Percentiles rank a stretch among this genome's conserved stretches.
Conservation (phyloP, 371 early-diverging fungal genomes). For the Mortierella polycephala region DNA sequence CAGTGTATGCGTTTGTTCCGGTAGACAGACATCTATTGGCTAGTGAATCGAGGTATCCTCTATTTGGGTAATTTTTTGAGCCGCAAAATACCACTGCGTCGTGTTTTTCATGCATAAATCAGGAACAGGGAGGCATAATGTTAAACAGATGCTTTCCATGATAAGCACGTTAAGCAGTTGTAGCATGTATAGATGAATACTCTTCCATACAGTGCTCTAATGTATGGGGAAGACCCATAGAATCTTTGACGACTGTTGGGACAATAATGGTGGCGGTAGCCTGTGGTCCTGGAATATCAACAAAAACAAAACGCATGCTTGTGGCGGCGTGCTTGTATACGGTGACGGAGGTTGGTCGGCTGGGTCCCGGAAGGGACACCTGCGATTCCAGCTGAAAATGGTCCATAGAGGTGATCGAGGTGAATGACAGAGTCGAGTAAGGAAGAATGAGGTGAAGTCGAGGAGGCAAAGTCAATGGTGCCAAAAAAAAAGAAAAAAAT, state of each 20-base stretch:
- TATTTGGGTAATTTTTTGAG: conserved; percentile 65
- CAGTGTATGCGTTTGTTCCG: conserved; percentile 80
- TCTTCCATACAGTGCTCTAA: conserved; percentile 68
- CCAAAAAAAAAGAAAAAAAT: too few species aligned
- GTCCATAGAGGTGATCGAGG: conserved; percentile 18
- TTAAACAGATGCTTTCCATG: not conserved
- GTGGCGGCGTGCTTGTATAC: conserved; percentile 45
- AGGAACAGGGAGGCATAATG: not conserved
- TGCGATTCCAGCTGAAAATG: conserved; percentile 44
- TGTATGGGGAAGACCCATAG: conserved; percentile 82
- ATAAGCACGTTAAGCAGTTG: not conserved
- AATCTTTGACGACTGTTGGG: conserved; percentile 69
- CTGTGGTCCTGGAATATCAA: conserved; percentile 64
- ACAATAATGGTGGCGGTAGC: conserved; percentile 69
- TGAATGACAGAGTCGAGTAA: conserved; percentile 9
- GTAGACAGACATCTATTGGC: conserved; percentile 75
- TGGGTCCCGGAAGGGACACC: conserved; percentile 51
- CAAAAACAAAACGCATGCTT: conserved; percentile 62
- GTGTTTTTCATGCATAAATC: not conserved
- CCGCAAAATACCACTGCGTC: conserved; percentile 79
- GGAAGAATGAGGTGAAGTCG: not conserved
- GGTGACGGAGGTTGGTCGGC: conserved; percentile 40
- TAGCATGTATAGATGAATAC: not conserved
- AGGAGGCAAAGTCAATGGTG: not conserved
- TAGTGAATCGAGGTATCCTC: conserved; percentile 80